Conservation (phyloP, 768 basidiomycete species). For the Fibroporia radiculosa region DNA sequence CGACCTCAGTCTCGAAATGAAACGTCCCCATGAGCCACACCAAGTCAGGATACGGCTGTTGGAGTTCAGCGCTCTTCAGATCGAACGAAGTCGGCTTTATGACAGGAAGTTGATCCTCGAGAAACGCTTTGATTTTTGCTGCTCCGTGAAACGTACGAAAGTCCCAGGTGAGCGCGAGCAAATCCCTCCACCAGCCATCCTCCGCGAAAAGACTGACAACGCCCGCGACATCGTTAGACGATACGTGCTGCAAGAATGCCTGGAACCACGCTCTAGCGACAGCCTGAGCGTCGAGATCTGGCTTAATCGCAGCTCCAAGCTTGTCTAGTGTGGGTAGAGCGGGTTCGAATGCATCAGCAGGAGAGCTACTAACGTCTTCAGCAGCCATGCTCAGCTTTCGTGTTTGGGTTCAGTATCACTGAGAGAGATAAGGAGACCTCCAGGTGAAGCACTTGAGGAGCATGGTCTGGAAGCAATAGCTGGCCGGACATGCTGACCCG, state of each 20-base stretch:
- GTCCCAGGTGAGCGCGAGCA: constrained; percentile 30
- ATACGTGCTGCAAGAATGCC: constrained; percentile 28
- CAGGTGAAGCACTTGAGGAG: no score
- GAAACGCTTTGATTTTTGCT: constrained; percentile 21
- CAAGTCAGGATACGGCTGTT: constrained; percentile 19
- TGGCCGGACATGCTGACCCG: no score
- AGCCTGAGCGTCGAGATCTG: constrained; percentile 27
- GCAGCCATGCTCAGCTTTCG: no score
- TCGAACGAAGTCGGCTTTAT: constrained; percentile 12
- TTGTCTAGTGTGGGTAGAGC: constrained; percentile 22
- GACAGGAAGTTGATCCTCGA: constrained; percentile 18
- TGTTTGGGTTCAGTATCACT: no score
- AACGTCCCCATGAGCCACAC: constrained; percentile 26
- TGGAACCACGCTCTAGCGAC: constrained; percentile 35
- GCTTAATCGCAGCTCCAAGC: constrained; percentile 15
- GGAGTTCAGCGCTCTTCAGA: constrained; percentile 11
- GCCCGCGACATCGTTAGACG: constrained; percentile 27
- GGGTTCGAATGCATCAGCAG: no score
- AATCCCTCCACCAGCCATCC: constrained; percentile 27
- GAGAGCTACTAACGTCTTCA: no score
- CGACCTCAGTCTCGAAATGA: constrained; percentile 36
- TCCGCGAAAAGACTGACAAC: constrained; percentile 26
- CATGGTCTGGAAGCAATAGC: no score
- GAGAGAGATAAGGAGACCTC: no score
- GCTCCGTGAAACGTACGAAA: constrained; percentile 30